Base-by-base conservation (phyloP, 2,329 filamentous ascomycete genomes). In the Clonostachys sp. region DNA sequence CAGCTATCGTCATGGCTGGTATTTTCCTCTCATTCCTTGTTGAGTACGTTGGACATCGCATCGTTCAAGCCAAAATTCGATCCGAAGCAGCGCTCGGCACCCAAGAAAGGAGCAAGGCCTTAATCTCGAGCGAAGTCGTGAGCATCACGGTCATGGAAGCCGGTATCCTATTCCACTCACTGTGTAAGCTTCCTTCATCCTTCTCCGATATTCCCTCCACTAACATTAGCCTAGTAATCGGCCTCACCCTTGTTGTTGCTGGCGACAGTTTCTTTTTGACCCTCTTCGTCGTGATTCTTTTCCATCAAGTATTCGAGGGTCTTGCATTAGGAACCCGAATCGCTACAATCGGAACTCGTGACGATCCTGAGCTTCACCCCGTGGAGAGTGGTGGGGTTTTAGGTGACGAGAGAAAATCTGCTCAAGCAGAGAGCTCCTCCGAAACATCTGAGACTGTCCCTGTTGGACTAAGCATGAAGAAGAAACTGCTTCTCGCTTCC, bases 221-320 rank as follows among this genome's bases (percentile, higher is more conserved):
- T 50, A 45, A 52, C 39, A 39, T 6, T 42, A 34, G 43, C n/a
- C 12, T 33, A 81, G 78, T 86, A 8, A 83, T 87, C 36, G 80
- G 81, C 18, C 62, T 86, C 35, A 84, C 82, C 0, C 72, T 85
- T 2, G 79, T 81, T n/a, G 79, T 83, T 3, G 71, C 78, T 1
- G 77, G 72, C 4, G 78, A 83, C 53, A 69, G 66, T 36, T 77
- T 74, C 55, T 81, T 81, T 64, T 60, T 74, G 46, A 80, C 75
- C 2, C 70, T 83, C n/a, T 79, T 80, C 50, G 62, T 79, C 41
- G 86, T 90, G 46, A 87, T 91, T 49, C 67, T 89, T 48, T 89
- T 90, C 68, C 87, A 90, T 59, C 87, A 90, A 57, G 81, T 87
- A 70, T 89, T 91, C 56, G 86, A 90, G 60, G 87, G 87, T 5